A percentile compares a stretch with the other conserved stretches of the same genome.
phyloP scores from a whole-genome alignment of 441 rosid genomes.

The Macaranga tanarius region DNA sequence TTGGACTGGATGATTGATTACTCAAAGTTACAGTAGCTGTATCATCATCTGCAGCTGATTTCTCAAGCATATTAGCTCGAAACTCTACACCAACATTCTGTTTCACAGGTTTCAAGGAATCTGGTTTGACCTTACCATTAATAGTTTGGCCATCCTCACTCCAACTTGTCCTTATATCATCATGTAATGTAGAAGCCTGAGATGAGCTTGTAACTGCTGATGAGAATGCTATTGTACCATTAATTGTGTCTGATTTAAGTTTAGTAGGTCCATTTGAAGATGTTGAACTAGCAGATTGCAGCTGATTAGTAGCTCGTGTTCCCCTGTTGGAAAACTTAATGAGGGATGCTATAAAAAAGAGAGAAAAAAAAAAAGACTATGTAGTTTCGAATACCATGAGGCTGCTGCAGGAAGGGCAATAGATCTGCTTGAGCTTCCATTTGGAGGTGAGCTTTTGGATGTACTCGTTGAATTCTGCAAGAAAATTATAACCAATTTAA shows the following conservation, averaged over 20 bases:
- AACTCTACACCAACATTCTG: slow-evolving; percentile 36
- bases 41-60: slow-evolving; percentile 33
- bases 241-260: slow-evolving; percentile 44
- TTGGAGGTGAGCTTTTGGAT: slow-evolving; percentile 70
- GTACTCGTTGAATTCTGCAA: slow-evolving; percentile 46
- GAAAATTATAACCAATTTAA: slow-evolving; percentile 8
- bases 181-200: slow-evolving; percentile 36
- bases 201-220: slow-evolving; percentile 43
- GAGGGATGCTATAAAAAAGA: slow-evolving; percentile 20
- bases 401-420: slow-evolving; percentile 85
- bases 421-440: slow-evolving; percentile 63
- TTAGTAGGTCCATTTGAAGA: slow-evolving; percentile 52
- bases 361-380: not conserved
- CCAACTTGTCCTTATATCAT: slow-evolving; percentile 38
- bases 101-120: slow-evolving; percentile 38
- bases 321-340: slow-evolving; percentile 62
- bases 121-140: slow-evolving; percentile 42
- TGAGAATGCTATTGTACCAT: slow-evolving; percentile 39
- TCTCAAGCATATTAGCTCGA: slow-evolving; percentile 33
- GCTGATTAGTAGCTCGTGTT: slow-evolving; percentile 55
- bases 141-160: slow-evolving; percentile 45
- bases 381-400: slow-evolving; percentile 57
- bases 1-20: slow-evolving; percentile 33
- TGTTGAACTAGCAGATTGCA: slow-evolving; percentile 37
- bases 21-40: slow-evolving; percentile 23